phyloP scores from a whole-genome alignment of 2,329 filamentous ascomycete genomes.

The Chalaropsis thielavioides region DNA sequence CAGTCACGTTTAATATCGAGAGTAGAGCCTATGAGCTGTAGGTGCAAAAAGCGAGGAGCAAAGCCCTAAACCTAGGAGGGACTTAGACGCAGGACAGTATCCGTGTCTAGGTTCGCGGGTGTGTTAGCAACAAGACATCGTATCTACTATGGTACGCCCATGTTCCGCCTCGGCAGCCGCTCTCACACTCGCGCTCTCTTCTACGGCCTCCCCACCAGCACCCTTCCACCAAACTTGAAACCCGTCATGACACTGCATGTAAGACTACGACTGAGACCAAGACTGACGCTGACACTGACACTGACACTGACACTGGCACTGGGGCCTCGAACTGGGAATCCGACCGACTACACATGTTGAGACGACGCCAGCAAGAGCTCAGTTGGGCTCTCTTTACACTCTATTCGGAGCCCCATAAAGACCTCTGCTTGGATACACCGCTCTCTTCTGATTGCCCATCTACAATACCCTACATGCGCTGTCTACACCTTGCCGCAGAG shows the following conservation, averaged over 20 bases:
- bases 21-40: no score
- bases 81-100: not conserved
- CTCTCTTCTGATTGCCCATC: not conserved
- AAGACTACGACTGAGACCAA: not conserved
- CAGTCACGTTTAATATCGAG: no score
- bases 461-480: not conserved
- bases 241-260: not conserved
- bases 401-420: no score
- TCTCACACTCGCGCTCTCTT: not conserved
- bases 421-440: no score
- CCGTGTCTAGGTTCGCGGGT: not conserved
- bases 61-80: not conserved
- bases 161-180: not conserved
- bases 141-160: not conserved
- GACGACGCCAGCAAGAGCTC: not conserved
- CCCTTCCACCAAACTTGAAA: not conserved
- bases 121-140: not conserved
- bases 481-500: not conserved
- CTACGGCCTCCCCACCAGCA: not conserved
- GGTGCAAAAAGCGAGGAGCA: no score
- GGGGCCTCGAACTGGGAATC: not conserved
- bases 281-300: not conserved
- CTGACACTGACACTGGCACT: not conserved
- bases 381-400: not conserved
- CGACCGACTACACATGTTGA: not conserved